Conservation (phyloP, 805 yeast species). For the Candida tallmaniae region DNA sequence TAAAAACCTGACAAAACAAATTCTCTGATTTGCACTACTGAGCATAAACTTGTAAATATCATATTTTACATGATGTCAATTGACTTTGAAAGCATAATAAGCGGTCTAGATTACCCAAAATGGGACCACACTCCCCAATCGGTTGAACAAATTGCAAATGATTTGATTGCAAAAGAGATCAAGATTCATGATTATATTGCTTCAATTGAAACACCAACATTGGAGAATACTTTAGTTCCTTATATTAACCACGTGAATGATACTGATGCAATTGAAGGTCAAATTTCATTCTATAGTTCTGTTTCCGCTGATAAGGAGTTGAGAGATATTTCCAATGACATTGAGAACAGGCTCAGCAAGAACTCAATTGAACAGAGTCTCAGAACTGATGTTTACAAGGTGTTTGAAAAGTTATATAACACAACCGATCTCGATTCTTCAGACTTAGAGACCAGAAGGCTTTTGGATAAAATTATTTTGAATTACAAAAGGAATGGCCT, state of each 20-base stretch:
- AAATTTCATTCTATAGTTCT: conserved; percentile 64
- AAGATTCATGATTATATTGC: conserved; percentile 53
- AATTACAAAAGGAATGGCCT: conserved; percentile 68
- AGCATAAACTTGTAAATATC: no score
- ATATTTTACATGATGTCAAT: no score
- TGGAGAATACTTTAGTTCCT: conserved; percentile 54
- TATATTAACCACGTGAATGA: conserved; percentile 49
- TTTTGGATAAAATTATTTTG: conserved; percentile 51
- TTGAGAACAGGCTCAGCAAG: conserved; percentile 54
- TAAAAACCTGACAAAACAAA: no score
- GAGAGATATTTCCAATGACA: conserved; percentile 66
- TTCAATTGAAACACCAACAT: conserved; percentile 41
- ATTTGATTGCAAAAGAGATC: conserved; percentile 39
- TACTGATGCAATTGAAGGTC: conserved; percentile 41
- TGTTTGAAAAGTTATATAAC: conserved; percentile 50
- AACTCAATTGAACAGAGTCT: conserved; percentile 59
- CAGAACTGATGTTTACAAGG: conserved; percentile 51
- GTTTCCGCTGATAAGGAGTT: conserved; percentile 62
- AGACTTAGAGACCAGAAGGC: conserved; percentile 54
- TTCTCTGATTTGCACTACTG: no score
- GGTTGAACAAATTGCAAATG: conserved; percentile 39
- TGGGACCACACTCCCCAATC: conserved; percentile 61
- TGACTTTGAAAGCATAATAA: neutral
- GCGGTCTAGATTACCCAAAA: conserved; percentile 25
- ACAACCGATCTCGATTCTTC: conserved; percentile 22